Base-by-base conservation (phyloP, 164 flowering plant species). In the Chimonanthus salicifolius region DNA sequence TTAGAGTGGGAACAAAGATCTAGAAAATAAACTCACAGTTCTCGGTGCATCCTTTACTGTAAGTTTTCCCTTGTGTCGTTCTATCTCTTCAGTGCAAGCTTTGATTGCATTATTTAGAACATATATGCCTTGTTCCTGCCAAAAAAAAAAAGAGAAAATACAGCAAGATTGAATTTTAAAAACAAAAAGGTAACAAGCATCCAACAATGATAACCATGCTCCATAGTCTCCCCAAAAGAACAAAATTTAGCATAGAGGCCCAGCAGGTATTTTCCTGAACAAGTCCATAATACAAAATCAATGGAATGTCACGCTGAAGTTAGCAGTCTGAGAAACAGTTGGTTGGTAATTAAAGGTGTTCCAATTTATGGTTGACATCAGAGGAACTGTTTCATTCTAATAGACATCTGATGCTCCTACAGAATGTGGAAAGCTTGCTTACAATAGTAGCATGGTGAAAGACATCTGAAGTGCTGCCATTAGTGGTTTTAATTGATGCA, bases 51-150 rank as follows among this genome's bases (percentile, higher is more conserved):
- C 95, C 84, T 92, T 94, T 73, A 94, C 89, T n/a, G 58, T 51
- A 62, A 94, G 91, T 78, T 91, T 92, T 10, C 99, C 99, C 81
- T 89, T 91, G 76, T 91, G 94, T 7, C 74, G 73, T 50, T 88
- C 97, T 49, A 94, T 91, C 64, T 80, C 87, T 73, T 85, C 88
- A 7, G 85, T 86, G 87, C 97, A 94, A 67, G 92, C 92, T 58
- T 71, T 74, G 74, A 94, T 91, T 21, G 99, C 97, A 58, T 86
- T 87, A 62, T 66, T 87, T 13, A 94, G 89, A 81, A 87, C 73
- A 13, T 84, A 67, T 62, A 94, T 88, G 7, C 99, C 99, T 90
- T 92, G 97, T 58, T 92, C 66, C 66, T 63, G 66, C 21, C 11
- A 5, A 33, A 9, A 63, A 63, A n/a, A 44, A 63, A 58, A 13